Evolutionary conservation across 129 eudicot species (phyloP).

Genomic region (Glebionis coronaria): DNA sequence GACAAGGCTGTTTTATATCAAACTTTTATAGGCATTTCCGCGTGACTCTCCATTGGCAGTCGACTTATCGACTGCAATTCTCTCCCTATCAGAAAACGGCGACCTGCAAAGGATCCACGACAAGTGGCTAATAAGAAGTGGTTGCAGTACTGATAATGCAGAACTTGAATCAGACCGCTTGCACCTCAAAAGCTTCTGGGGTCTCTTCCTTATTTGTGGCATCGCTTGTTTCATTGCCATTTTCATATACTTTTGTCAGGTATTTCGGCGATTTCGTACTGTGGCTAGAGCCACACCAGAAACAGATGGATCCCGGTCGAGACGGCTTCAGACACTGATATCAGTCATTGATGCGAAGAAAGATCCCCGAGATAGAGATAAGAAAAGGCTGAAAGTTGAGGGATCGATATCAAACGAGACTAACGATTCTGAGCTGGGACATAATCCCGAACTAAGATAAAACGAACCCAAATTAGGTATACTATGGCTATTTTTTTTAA

Average conservation of each 20-base stretch:
- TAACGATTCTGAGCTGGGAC: slow-evolving; percentile 35
- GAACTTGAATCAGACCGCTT: slow-evolving; percentile 72
- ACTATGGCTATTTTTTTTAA: no score
- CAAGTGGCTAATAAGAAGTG: slow-evolving; percentile 71
- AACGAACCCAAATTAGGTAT: slow-evolving; percentile 3
- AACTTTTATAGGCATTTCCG: slow-evolving; percentile 63
- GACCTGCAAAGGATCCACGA: slow-evolving; percentile 86
- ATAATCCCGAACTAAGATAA: slow-evolving; percentile 30
- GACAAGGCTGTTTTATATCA: background rate
- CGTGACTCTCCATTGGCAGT: slow-evolving; percentile 85
- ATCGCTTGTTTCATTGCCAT: slow-evolving; percentile 69
- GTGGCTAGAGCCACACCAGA: slow-evolving; percentile 21
- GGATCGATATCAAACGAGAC: slow-evolving; percentile 31
- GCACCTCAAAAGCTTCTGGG: slow-evolving; percentile 82
- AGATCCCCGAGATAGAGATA: slow-evolving; percentile 43
- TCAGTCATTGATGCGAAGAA: slow-evolving; percentile 72
- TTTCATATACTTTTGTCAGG: slow-evolving; percentile 56
- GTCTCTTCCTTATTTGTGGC: slow-evolving; percentile 77
- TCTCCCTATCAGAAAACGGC: slow-evolving; percentile 74
- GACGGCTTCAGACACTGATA: slow-evolving; percentile 47
- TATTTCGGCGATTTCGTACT: slow-evolving; percentile 34
- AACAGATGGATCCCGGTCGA: slow-evolving; percentile 46
- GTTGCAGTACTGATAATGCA: slow-evolving; percentile 58
- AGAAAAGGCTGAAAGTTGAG: slow-evolving; percentile 64
- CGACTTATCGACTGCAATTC: slow-evolving; percentile 80